Conservation (phyloP, 345 rosid species). For the Hibiscus tridactylites region DNA sequence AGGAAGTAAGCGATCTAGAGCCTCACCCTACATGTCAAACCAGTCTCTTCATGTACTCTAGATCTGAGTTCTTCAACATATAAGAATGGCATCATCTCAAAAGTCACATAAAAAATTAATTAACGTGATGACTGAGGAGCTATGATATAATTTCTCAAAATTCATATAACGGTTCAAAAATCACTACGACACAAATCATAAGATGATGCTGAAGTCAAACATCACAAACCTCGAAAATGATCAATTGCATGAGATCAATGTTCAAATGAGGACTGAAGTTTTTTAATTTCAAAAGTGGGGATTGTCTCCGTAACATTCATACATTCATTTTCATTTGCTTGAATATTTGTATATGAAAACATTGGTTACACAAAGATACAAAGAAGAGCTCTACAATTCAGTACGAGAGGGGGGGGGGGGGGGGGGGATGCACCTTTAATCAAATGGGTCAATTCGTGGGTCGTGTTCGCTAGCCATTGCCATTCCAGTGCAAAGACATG, state of each 20-base stretch:
- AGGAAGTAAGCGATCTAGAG: too few species aligned
- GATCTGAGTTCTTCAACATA: too few species aligned
- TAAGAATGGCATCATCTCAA: too few species aligned
- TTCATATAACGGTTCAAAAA: neutral
- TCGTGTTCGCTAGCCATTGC: conserved; percentile 99
- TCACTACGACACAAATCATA: neutral
- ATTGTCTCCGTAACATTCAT: neutral
- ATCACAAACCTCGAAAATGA: neutral
- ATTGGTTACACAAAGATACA: neutral
- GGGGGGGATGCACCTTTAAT: conserved; percentile 27
- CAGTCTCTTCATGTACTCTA: too few species aligned
- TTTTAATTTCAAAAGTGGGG: neutral
- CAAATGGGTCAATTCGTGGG: conserved; percentile 89
- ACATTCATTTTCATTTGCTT: neutral
- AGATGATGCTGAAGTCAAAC: neutral
- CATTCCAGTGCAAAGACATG: conserved; percentile 98
- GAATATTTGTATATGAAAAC: conserved; percentile 1
- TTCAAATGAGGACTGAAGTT: neutral
- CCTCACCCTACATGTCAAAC: too few species aligned
- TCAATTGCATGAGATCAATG: neutral
- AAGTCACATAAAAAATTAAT: too few species aligned
- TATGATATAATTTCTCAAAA: neutral
- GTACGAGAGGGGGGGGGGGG: neutral
- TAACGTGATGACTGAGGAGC: too few species aligned
- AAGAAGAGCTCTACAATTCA: neutral